Percentiles rank a stretch among this genome's conserved stretches.
phyloP scores from a whole-genome alignment of 371 early-diverging fungal genomes.

The Actinomortierella ambigua region DNA sequence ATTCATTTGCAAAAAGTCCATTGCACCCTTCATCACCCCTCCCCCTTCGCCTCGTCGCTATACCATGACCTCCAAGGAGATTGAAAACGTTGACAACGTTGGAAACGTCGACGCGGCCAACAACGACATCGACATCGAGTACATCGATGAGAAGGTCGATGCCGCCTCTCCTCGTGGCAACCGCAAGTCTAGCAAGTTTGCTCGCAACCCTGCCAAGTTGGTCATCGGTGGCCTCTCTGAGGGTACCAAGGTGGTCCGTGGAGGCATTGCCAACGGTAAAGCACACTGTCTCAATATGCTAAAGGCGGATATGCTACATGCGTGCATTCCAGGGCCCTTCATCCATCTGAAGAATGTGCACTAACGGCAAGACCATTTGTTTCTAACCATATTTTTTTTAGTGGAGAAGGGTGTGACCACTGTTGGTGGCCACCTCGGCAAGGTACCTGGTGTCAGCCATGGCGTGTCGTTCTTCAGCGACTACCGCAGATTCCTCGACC shows the following conservation, averaged over 20 bases:
- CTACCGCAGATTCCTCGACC: conserved; percentile 52
- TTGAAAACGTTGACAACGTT: neutral
- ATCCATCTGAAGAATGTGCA: too few species aligned
- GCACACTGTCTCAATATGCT: neutral
- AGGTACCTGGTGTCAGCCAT: conserved; percentile 33
- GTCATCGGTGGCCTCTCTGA: conserved; percentile 21
- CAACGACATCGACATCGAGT: conserved; percentile 1
- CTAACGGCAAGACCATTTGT: too few species aligned
- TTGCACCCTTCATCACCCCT: neutral
- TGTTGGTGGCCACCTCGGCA: conserved; percentile 20
- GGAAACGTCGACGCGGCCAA: neutral
- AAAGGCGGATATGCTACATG: too few species aligned
- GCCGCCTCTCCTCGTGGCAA: conserved; percentile 9
- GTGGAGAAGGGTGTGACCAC: conserved; percentile 37
- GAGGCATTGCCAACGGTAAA: conserved; percentile 37
- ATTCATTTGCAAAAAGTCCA: neutral
- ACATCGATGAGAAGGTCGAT: neutral
- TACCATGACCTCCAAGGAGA: conserved; percentile 6
- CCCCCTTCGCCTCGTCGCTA: neutral
- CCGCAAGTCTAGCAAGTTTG: conserved; percentile 7
- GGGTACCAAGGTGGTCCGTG: conserved; percentile 18
- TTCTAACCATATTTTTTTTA: too few species aligned
- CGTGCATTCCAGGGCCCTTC: too few species aligned
- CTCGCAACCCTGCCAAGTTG: conserved; percentile 29
- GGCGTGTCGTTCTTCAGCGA: conserved; percentile 46